Evolutionary conservation across 305 asterid species (phyloP).

Genomic region (Rubia tinctorum): DNA sequence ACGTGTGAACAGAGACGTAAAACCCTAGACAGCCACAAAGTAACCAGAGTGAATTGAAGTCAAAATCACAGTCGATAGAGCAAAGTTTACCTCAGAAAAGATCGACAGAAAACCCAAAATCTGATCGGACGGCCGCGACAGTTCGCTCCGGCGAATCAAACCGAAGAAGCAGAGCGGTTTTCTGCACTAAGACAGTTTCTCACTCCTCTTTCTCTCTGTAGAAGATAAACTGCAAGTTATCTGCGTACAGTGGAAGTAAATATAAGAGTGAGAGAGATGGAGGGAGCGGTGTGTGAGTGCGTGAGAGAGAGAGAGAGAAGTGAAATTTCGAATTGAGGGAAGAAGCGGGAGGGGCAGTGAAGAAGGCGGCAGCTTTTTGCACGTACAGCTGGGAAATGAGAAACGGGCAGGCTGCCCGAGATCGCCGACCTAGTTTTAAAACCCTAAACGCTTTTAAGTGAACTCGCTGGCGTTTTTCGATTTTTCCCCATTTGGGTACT

Average conservation of each 20-base stretch:
- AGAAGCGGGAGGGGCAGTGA: conserved; percentile 36
- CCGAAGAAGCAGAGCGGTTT: too few relatives aligned
- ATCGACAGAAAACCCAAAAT: too few relatives aligned
- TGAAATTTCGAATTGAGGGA: conserved; percentile 33
- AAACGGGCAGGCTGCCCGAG: conserved; percentile 38
- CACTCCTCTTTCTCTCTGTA: neutral
- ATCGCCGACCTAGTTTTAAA: neutral
- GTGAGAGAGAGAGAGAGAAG: conserved; percentile 10
- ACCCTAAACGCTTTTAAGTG: conserved; percentile 6
- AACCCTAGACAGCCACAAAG: too few relatives aligned
- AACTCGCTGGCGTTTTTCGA: conserved; percentile 11
- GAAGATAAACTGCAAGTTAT: neutral
- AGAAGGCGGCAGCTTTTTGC: neutral
- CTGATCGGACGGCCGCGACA: too few relatives aligned
- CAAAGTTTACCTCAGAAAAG: too few relatives aligned
- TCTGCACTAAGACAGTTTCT: neutral
- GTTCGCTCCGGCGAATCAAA: too few relatives aligned
- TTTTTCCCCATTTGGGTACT: neutral
- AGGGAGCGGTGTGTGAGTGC: conserved; percentile 13
- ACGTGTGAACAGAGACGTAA: too few relatives aligned
- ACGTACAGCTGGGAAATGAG: conserved; percentile 1
- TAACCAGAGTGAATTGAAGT: too few relatives aligned
- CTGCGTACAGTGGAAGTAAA: neutral
- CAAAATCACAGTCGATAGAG: too few relatives aligned
- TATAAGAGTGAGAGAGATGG: neutral